Percentiles rank a stretch among this genome's conserved stretches.
Conservation (phyloP, 768 basidiomycete species). For the Lyophyllum decastes region DNA sequence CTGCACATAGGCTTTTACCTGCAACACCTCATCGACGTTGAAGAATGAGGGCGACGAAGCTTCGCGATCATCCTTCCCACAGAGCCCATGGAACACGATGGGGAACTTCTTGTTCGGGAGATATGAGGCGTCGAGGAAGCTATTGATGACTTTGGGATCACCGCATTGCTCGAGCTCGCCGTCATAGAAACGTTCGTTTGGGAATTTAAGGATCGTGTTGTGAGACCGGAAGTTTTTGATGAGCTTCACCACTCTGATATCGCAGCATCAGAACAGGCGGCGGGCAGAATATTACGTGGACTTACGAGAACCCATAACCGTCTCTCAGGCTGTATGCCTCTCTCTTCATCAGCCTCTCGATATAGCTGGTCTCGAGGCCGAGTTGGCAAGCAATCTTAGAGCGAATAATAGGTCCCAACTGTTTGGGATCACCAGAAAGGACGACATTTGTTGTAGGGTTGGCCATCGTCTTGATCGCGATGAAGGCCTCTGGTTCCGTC, state of each 20-base stretch:
- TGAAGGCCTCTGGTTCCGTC: slow-evolving; percentile 66
- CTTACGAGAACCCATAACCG: slow-evolving; percentile 31
- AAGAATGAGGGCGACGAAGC: slow-evolving; percentile 71
- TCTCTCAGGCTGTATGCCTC: slow-evolving; percentile 38
- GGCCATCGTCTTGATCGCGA: slow-evolving; percentile 63
- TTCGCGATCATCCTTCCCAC: slow-evolving; percentile 67
- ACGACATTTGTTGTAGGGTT: slow-evolving; percentile 55
- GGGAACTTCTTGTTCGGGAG: slow-evolving; percentile 54
- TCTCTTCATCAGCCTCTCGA: slow-evolving; percentile 60
- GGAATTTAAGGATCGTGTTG: slow-evolving; percentile 56
- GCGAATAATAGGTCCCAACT: slow-evolving; percentile 68
- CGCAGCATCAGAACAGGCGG: neutral
- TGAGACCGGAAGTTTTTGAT: slow-evolving; percentile 70
- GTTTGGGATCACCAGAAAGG: slow-evolving; percentile 71
- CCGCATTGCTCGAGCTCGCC: slow-evolving; percentile 53
- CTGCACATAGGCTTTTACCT: slow-evolving; percentile 53
- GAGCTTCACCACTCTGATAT: slow-evolving; percentile 58
- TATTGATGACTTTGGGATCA: slow-evolving; percentile 37
- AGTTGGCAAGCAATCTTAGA: slow-evolving; percentile 57
- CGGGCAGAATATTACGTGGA: neutral
- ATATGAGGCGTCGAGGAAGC: slow-evolving; percentile 38
- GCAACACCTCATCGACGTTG: slow-evolving; percentile 59
- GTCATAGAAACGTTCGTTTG: slow-evolving; percentile 61
- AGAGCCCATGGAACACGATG: slow-evolving; percentile 59
- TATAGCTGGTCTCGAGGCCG: slow-evolving; percentile 59